Conservation (phyloP, 2,329 filamentous ascomycete species). For the Sporothrix variecibatus region DNA sequence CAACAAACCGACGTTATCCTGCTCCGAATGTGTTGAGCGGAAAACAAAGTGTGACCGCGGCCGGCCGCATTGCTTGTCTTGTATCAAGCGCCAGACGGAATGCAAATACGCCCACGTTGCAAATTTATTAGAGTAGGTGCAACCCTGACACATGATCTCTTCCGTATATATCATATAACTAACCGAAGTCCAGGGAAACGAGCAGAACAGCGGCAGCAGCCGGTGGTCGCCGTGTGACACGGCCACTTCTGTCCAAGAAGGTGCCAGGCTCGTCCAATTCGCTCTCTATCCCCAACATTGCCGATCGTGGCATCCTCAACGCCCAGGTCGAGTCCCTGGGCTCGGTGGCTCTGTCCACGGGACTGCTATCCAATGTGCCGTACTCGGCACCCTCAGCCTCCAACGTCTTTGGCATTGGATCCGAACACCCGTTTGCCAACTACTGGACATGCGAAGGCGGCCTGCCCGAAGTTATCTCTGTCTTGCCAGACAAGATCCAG, state of each 20-base stretch:
- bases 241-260: constrained; percentile 56
- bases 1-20: constrained; percentile 80
- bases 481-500: constrained; percentile 74
- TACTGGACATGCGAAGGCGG: constrained; percentile 83
- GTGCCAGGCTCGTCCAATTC: constrained; percentile 42
- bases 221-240: constrained; percentile 59
- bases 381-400: constrained; percentile 70
- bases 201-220: constrained; percentile 49
- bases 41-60: constrained; percentile 84
- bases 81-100: constrained; percentile 73
- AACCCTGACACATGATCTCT: neutral
- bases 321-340: constrained; percentile 49
- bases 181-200: constrained; percentile 51
- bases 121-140: constrained; percentile 70
- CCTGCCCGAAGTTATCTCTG: constrained; percentile 71
- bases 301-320: constrained; percentile 53
- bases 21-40: constrained; percentile 76
- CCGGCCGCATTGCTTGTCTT: constrained; percentile 67
- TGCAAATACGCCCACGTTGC: constrained; percentile 77
- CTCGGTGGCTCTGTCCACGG: constrained; percentile 58
- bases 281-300: constrained; percentile 54
- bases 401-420: constrained; percentile 79
- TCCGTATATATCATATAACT: neutral
- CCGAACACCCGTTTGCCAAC: constrained; percentile 77
- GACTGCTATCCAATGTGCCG: constrained; percentile 70